Percentiles rank a stretch among this genome's conserved stretches.
Evolutionary conservation across 2,329 filamentous ascomycete species (phyloP).

Genomic region (Ophiocordyceps camponoti-floridani): DNA sequence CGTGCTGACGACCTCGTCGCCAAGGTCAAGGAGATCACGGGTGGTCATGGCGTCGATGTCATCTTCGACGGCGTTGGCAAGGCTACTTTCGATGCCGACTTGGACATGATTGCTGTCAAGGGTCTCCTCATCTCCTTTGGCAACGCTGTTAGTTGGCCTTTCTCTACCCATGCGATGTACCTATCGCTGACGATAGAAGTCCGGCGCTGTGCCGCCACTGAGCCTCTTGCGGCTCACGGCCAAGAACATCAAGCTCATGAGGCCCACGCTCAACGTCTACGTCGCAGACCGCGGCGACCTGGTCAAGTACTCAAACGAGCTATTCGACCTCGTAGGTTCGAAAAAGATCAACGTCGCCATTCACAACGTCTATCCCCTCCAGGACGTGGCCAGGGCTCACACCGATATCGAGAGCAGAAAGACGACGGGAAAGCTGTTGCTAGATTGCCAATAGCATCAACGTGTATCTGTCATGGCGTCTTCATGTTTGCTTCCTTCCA

Average conservation of each 20-base stretch:
- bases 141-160: conserved; percentile 43
- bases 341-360: conserved; percentile 55
- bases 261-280: conserved; percentile 60
- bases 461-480: neutral
- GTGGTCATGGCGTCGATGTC: conserved; percentile 52
- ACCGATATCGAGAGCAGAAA: conserved; percentile 63
- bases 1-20: conserved; percentile 32
- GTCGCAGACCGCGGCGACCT: conserved; percentile 52
- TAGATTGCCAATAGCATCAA: conserved; percentile 38
- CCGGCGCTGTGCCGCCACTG: conserved; percentile 58
- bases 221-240: conserved; percentile 34
- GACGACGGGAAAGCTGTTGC: conserved; percentile 67
- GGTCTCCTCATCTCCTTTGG: conserved; percentile 65
- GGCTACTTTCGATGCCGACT: conserved; percentile 61
- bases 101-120: conserved; percentile 60
- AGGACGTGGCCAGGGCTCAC: conserved; percentile 56
- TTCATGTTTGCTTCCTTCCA: no score
- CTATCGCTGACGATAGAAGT: conserved; percentile 14
- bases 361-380: conserved; percentile 60
- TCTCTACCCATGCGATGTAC: neutral
- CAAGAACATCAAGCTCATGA: conserved; percentile 62
- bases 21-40: conserved; percentile 51
- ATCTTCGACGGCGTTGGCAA: conserved; percentile 81
- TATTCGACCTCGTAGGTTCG: conserved; percentile 53
- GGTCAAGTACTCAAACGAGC: conserved; percentile 48